Evolutionary conservation across 192 early-diverging fungal genomes (phyloP), one percentile per base, ranked within the genome.

Genomic region (Dimargaris verticillata): DNA sequence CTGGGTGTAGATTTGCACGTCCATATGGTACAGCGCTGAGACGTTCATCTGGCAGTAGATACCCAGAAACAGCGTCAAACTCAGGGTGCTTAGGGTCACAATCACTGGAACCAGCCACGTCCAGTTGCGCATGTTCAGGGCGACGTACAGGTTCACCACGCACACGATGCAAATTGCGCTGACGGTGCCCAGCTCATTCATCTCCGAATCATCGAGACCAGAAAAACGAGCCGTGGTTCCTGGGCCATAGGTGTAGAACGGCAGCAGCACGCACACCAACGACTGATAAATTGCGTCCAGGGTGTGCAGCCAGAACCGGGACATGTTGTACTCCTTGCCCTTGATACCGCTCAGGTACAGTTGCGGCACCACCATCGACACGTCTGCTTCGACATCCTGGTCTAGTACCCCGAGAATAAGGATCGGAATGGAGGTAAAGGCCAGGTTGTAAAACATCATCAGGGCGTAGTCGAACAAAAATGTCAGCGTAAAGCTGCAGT

Each of bases 401-500:
- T 95, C 89, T 69, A 90, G 89, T 1, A 87, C 78, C 47, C 89
- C 82, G 42, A 80, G 65, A 18, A 77, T 78, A 62, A 84, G 80
- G 26, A 89, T 79, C 0, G 93, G 91, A 46, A 92, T 68, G n/a
- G 83, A 81, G 18, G 93, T 91, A 63, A 94, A 90, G 0, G 87
- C 60, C 65, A 90, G 69, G 66, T 97, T 93, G 75, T 88, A 92
- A 59, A 93, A 75, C n/a, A 85, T 76, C 52, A 93, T 81, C 51
- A 85, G 84, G n/a, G 89, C 81, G 68, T 89, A 84, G 67, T 97
- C 94, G 64, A 88, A 91, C 18, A 88, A 62, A 66, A 85, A 81
- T 45, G 81, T 63, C 13, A 83, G 84, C 0, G 88, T 90, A 67
- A 86, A 95, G 52, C 86, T 86, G 63, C 84, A 88, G 63, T 75